phyloP scores from a whole-genome alignment of 225 moss, liverwort and hornwort genomes.

The Takakia lepidozioides region DNA sequence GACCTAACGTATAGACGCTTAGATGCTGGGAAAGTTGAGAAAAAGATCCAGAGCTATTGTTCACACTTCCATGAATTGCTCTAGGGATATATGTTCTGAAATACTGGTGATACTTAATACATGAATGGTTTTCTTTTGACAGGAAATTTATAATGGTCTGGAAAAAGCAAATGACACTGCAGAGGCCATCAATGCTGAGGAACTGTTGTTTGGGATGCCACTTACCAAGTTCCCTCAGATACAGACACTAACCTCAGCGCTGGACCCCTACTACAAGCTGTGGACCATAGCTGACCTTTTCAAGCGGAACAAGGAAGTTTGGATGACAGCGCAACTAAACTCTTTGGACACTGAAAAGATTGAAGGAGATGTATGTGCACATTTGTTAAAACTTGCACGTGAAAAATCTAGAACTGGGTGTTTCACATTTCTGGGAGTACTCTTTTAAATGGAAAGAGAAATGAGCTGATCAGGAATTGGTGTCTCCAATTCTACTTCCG shows the following conservation, averaged over 20 bases:
- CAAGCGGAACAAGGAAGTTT: constrained; percentile 65
- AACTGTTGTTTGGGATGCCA: constrained; percentile 87
- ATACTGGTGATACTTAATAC: no score
- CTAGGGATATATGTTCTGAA: no score
- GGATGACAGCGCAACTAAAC: constrained; percentile 79
- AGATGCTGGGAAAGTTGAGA: no score
- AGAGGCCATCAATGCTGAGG: constrained; percentile 60
- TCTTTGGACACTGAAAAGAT: constrained; percentile 69
- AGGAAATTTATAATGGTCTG: constrained; percentile 60
- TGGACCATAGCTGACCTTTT: constrained; percentile 75
- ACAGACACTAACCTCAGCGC: constrained; percentile 36
- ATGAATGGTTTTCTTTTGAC: no score
- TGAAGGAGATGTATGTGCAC: constrained; percentile 53
- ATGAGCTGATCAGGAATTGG: no score
- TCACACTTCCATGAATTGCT: no score
- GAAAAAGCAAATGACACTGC: constrained; percentile 56
- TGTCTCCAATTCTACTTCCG: no score
- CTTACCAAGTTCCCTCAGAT: constrained; percentile 77
- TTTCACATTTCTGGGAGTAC: no score
- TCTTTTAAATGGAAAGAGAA: no score
- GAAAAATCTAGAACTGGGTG: no score
- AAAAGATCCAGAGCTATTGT: no score
- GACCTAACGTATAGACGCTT: not conserved
- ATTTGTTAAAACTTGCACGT: no score
- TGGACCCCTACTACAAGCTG: constrained; percentile 66